Percentiles rank a stretch among this genome's conserved stretches.
phyloP scores from a whole-genome alignment of 106 monocot genomes.

The Vanilla planifolia region DNA sequence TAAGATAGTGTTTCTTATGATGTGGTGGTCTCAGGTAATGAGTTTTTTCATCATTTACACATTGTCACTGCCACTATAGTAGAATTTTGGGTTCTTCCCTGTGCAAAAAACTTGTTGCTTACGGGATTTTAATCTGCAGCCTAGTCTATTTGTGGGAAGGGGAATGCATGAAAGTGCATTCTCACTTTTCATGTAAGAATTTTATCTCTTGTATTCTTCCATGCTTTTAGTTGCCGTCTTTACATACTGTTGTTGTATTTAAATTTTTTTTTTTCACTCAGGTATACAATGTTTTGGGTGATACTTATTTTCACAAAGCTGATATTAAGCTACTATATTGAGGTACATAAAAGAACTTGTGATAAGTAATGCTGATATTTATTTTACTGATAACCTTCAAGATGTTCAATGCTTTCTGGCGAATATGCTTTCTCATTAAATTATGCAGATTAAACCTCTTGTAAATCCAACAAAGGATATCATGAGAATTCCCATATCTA shows the following conservation, averaged over 20 bases:
- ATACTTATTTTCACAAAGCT: conserved; percentile 68
- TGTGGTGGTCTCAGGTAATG: conserved; percentile 99
- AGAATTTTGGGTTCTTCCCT: background rate
- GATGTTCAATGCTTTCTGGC: background rate
- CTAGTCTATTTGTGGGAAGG: conserved; percentile 91
- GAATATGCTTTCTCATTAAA: background rate
- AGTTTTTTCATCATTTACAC: too few species aligned
- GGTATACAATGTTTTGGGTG: conserved; percentile 93
- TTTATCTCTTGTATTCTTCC: background rate
- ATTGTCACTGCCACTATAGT: background rate
- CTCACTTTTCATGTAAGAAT: conserved; percentile 78
- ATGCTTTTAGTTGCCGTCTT: too few species aligned
- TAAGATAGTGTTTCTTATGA: conserved; percentile 66
- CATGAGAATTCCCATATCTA: conserved; percentile 58
- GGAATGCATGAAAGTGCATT: conserved; percentile 95
- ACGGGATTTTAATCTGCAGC: conserved; percentile 35
- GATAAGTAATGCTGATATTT: too few species aligned
- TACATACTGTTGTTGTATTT: too few species aligned
- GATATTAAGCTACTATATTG: conserved; percentile 81
- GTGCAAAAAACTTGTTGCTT: background rate
- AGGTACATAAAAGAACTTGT: conserved; percentile 40
- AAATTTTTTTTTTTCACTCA: conserved; percentile 17
- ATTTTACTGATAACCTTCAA: too few species aligned
- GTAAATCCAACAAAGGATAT: conserved; percentile 81
- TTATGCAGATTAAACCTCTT: conserved; percentile 90